Percentiles rank a stretch among this genome's conserved stretches.
phyloP scores from a whole-genome alignment of 257 asterid genomes.

The Solanum chaucha region DNA sequence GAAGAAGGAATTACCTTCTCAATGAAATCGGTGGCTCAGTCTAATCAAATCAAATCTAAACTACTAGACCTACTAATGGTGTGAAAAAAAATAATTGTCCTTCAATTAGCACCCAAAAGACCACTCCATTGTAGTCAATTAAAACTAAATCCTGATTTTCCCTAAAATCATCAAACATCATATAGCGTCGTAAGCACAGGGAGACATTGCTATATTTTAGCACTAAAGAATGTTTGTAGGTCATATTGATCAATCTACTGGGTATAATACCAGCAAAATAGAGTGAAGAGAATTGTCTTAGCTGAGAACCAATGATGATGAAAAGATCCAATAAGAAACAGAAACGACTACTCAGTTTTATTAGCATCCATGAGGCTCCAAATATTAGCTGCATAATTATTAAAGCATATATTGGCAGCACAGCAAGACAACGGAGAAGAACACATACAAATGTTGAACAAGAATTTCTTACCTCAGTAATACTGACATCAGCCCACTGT shows the following conservation, averaged over 20 bases:
- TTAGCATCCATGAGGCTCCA: background rate
- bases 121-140: background rate
- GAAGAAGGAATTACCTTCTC: background rate
- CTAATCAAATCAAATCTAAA: background rate
- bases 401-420: background rate
- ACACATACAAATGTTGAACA: background rate
- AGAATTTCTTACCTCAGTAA: slow-evolving; percentile 45
- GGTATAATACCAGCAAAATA: background rate
- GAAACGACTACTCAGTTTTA: background rate
- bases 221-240: background rate
- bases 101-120: background rate
- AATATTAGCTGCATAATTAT: background rate
- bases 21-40: background rate
- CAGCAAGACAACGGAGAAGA: background rate
- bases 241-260: background rate
- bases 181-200: background rate
- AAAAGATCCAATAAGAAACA: background rate
- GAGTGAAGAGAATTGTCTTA: background rate
- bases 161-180: background rate
- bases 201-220: background rate
- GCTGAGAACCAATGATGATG: background rate
- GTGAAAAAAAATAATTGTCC: background rate
- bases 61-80: background rate
- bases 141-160: background rate
- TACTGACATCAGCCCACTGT: slow-evolving; percentile 83